Evolutionary conservation across 2,329 filamentous ascomycete species (phyloP).

Genomic region (Aspergillus caelatus): DNA sequence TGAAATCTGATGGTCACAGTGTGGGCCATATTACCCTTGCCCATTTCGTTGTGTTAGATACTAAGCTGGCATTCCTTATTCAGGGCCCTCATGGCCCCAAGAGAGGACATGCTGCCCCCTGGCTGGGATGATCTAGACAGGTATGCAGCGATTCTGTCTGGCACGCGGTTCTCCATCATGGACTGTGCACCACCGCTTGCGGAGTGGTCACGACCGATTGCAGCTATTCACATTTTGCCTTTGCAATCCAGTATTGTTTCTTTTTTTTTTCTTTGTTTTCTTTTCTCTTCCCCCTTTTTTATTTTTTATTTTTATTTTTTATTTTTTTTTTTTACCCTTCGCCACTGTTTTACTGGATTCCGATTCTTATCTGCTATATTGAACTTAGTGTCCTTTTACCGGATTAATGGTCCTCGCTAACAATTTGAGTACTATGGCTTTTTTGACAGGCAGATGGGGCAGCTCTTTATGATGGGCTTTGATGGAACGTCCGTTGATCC

Average conservation of each 20-base stretch:
- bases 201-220: conserved; percentile 4
- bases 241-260: conserved; percentile 1
- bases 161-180: not conserved
- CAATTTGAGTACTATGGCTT: conserved; percentile 67
- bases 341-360: not conserved
- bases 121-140: conserved; percentile 46
- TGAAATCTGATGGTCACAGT: conserved; percentile 8
- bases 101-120: conserved; percentile 44
- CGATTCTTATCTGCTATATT: not conserved
- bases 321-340: conserved; percentile 35
- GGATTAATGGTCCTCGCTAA: conserved; percentile 31
- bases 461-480: conserved; percentile 69
- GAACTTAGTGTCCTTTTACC: not conserved
- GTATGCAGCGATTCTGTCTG: conserved; percentile 27
- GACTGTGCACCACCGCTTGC: conserved; percentile 1
- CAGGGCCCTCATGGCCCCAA: conserved; percentile 43
- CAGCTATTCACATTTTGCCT: not conserved
- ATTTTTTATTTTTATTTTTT: not conserved
- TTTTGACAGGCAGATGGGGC: conserved; percentile 63
- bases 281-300: not conserved
- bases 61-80: conserved; percentile 35
- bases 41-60: conserved; percentile 5
- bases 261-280: not conserved
- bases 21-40: conserved; percentile 10
- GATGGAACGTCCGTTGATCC: conserved; percentile 66